Base-by-base conservation (phyloP, 2,329 filamentous ascomycete species). In the Calonectria leucothoes region DNA sequence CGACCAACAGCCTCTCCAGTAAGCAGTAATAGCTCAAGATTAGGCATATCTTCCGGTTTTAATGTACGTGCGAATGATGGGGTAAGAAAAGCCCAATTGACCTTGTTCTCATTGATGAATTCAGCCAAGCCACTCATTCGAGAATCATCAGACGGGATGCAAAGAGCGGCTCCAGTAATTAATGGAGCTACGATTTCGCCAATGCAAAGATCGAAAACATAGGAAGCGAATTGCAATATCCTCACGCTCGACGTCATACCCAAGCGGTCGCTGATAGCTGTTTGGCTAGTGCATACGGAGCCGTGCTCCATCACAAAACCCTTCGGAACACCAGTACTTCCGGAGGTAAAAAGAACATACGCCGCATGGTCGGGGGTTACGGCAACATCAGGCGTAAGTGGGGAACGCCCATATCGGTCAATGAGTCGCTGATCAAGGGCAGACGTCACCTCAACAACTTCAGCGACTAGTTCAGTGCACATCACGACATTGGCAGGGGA, bases 231-330 rank as follows among this genome's bases (percentile, higher is more conserved):
- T 35, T 57, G 52, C 29, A 57, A 23, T 33, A 57, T 57, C 27
- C 52, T 35, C n/a, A 57, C 52, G 11, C 29, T 57, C 15, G 52
- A 25, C 27, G 52, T 33, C 52, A 57, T 33, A 4, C 52, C 52
- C 29, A 57, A 12, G 6, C 57, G 33, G 10, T 20, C 23, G 23
- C n/a, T 39, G 27, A 61, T 61, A 8, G 57, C 57, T 2, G 57
- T 61, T 42, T 61, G 57, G 35, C 57, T 61, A 17, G 57, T 61
- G 23, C 57, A 61, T 10, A 61, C 57, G 42, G 57, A 37, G 7
- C 57, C 23, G 6, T 51, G 48, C 10, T 51, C 48, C 48, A 80
- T 75, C 1, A 80, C 64, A n/a, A 80, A 69, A 1, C 48, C 48
- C 23, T 51, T 51, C 5, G 48, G 48, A 25, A 29, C 29, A 51